A percentile compares a stretch with the other conserved stretches of the same genome.
Evolutionary conservation across 2,329 filamentous ascomycete genomes (phyloP).

Genomic region (Kalaharituber pfeilii): DNA sequence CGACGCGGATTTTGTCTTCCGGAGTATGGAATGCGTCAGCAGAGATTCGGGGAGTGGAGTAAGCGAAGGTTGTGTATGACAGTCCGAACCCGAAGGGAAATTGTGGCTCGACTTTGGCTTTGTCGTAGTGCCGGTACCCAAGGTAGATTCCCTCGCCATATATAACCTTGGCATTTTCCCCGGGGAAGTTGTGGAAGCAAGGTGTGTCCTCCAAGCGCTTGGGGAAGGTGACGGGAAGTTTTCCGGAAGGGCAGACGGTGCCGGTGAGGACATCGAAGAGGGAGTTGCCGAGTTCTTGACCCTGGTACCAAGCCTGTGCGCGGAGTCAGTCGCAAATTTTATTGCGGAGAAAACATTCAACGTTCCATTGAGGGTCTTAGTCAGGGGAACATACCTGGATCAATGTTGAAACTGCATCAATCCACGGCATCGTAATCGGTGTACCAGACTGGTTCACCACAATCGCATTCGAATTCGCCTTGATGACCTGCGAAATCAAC

Average conservation of each 20-base stretch:
- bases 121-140: constrained; percentile 68
- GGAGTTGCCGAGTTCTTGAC: constrained; percentile 69
- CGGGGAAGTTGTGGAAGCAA: constrained; percentile 49
- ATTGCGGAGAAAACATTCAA: constrained; percentile 1
- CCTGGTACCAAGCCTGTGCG: constrained; percentile 65
- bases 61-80: constrained; percentile 52
- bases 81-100: constrained; percentile 70
- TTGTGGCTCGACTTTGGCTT: constrained; percentile 43
- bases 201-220: constrained; percentile 51
- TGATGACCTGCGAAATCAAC: constrained; percentile 45
- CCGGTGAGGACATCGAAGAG: constrained; percentile 65
- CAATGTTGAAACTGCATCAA: constrained; percentile 32
- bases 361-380: not conserved
- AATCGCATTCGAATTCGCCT: constrained; percentile 49
- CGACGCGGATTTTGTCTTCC: constrained; percentile 15
- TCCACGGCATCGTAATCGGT: constrained; percentile 56
- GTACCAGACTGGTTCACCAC: constrained; percentile 66
- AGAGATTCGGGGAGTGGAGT: constrained; percentile 19
- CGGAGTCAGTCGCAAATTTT: constrained; percentile 4
- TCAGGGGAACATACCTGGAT: constrained; percentile 22
- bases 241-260: constrained; percentile 54
- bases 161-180: constrained; percentile 51
- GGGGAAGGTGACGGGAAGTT: constrained; percentile 59
- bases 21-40: constrained; percentile 15
- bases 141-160: constrained; percentile 71